Base-by-base conservation (phyloP, 805 yeast species). In the Starmerella stigmatis region DNA sequence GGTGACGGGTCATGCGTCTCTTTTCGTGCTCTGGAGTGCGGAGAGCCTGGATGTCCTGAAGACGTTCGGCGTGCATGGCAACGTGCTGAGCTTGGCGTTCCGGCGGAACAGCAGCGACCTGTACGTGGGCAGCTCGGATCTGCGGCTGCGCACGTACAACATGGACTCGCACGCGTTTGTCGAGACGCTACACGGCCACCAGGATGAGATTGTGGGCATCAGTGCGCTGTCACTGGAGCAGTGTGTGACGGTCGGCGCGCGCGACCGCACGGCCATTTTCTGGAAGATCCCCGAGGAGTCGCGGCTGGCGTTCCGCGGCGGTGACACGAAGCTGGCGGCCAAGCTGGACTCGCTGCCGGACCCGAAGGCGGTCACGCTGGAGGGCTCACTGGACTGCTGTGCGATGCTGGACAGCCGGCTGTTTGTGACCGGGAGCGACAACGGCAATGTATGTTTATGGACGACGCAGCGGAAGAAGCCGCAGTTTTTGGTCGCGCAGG, bases 281-380 rank as follows among this genome's bases (percentile, higher is more conserved):
- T 92, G 98, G 98, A 92, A 92, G 62, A 86, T 92, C 53, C 77
- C 94, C 21, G 98, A 92, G 57, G 98, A 92, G 65, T 78, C 94
- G 1, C 76, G 96, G 60, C 73, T 92, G 57, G 86, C 96, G 0
- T 89, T 89, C 63, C 75, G 95, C 60, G 95, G 94, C 50, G 94
- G 94, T 47, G 95, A 86, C 58, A 68, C 63, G 39, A 75, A 66
- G 55, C 48, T 50, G 17, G 50, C 50, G 20, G 51, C 54, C 32
- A 36, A 44, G 30, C 33, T 25, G 19, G 23, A 17, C 42, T 44
- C 17, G 46, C 48, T 25, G 46, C 50, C 34, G 27, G 28, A 33
- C 19, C 20, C 38, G 25, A 9, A 27, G 17, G 49, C 43, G 6
- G 36, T 37, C 13, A 47, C 46, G 17, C 49, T 59, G 21, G 96